Conservation (phyloP, 306 rosid species). For the Citrullus colocynthis region DNA sequence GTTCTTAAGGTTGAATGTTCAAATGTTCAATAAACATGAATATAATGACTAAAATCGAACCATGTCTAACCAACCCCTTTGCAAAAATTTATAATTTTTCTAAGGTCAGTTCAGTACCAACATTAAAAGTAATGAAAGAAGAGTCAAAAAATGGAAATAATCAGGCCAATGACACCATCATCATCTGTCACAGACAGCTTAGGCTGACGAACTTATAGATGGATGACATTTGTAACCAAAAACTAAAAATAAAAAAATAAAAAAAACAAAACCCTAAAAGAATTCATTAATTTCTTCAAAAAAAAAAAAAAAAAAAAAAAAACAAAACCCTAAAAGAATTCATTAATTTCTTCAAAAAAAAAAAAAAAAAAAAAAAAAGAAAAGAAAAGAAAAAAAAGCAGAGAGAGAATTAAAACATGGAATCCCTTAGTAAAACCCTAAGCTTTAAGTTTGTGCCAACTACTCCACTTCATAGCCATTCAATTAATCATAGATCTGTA, state of each 20-base stretch:
- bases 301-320: neutral
- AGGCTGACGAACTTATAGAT: neutral
- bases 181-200: neutral
- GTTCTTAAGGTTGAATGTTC: no score
- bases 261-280: neutral
- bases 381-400: neutral
- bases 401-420: neutral
- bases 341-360: neutral
- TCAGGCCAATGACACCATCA: neutral
- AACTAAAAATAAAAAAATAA: neutral
- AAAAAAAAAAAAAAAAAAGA: neutral
- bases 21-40: no score
- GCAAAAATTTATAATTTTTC: neutral
- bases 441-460: neutral
- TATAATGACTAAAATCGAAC: neutral
- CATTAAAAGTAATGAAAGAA: neutral
- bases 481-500: neutral
- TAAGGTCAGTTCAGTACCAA: neutral
- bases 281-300: neutral
- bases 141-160: slow-evolving; percentile 4
- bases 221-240: neutral
- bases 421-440: neutral
- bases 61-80: neutral
- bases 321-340: neutral
- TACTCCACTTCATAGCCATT: neutral